Evolutionary conservation across 306 rosid genomes (phyloP).

Genomic region (Nissolia schottii): DNA sequence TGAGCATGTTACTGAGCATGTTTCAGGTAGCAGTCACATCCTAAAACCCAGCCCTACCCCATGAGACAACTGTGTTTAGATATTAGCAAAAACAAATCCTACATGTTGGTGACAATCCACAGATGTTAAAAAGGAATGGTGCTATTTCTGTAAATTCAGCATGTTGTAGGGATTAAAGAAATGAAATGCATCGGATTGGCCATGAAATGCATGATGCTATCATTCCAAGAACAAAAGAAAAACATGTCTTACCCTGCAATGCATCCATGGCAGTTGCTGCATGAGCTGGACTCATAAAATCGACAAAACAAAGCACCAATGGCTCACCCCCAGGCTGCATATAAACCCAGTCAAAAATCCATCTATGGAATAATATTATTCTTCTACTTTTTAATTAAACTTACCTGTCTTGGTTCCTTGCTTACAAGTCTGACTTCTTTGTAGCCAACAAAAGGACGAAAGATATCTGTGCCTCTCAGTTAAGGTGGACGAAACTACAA

Average conservation of each 20-base stretch:
- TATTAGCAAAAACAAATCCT: constrained; percentile 6
- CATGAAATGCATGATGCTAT: constrained; percentile 1
- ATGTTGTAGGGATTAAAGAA: background rate
- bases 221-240: constrained; percentile 23
- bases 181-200: background rate
- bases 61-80: background rate
- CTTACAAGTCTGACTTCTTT: constrained; percentile 97
- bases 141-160: constrained; percentile 4
- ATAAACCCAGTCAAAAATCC: constrained; percentile 32
- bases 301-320: constrained; percentile 91
- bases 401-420: constrained; percentile 96
- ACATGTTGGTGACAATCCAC: background rate
- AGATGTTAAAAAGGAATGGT: background rate
- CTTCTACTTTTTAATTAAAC: constrained; percentile 29
- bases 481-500: constrained; percentile 40
- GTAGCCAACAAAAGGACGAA: constrained; percentile 98
- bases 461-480: constrained; percentile 61
- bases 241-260: constrained; percentile 69
- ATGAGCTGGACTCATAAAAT: constrained; percentile 91
- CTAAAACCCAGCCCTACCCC: constrained; percentile 7
- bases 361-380: background rate
- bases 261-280: constrained; percentile 99
- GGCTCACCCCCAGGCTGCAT: constrained; percentile 97
- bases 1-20: constrained; percentile 7
- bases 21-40: constrained; percentile 12